These are phyloP conservation scores for Ceratocystis albifundus DNA, from an alignment of 2,329 filamentous ascomycete genomes.

Conservation along the genomic window DNA sequence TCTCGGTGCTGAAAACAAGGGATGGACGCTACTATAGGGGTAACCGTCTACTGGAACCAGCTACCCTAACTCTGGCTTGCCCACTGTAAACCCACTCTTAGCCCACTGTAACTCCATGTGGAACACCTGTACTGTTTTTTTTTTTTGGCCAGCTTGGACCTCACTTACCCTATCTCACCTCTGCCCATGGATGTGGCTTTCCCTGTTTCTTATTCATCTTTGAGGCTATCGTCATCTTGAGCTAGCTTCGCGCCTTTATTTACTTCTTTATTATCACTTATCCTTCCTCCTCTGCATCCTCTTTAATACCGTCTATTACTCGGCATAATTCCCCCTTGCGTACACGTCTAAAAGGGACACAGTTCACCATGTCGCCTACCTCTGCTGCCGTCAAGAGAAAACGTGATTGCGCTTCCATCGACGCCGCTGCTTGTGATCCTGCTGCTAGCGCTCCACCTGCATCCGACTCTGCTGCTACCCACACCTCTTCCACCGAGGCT, in stretches of 20 bases:
- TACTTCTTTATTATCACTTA: background rate
- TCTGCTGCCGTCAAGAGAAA: conserved; percentile 61
- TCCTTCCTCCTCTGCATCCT: background rate
- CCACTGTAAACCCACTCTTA: too few species aligned
- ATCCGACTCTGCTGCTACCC: conserved; percentile 35
- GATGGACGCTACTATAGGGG: too few species aligned
- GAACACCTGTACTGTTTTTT: too few species aligned
- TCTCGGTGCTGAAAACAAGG: too few species aligned
- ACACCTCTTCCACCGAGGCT: conserved; percentile 32
- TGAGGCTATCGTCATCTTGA: background rate
- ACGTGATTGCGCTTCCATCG: conserved; percentile 35
- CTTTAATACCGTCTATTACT: background rate
- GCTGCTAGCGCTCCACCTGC: conserved; percentile 5
- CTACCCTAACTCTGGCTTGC: too few species aligned
- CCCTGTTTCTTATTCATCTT: too few species aligned
- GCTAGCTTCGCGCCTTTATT: background rate
- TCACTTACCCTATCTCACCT: too few species aligned
- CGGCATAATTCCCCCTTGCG: background rate
- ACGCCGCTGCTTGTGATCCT: conserved; percentile 5
- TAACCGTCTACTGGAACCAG: too few species aligned
- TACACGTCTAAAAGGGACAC: background rate
- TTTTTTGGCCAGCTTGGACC: too few species aligned
- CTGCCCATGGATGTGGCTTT: too few species aligned
- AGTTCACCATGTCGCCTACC: conserved; percentile 43
- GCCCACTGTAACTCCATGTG: too few species aligned